A percentile compares a stretch with the other conserved stretches of the same genome.
Evolutionary conservation across 495 filamentous ascomycete species (phyloP).

Genomic region (Neurospora pannonica): DNA sequence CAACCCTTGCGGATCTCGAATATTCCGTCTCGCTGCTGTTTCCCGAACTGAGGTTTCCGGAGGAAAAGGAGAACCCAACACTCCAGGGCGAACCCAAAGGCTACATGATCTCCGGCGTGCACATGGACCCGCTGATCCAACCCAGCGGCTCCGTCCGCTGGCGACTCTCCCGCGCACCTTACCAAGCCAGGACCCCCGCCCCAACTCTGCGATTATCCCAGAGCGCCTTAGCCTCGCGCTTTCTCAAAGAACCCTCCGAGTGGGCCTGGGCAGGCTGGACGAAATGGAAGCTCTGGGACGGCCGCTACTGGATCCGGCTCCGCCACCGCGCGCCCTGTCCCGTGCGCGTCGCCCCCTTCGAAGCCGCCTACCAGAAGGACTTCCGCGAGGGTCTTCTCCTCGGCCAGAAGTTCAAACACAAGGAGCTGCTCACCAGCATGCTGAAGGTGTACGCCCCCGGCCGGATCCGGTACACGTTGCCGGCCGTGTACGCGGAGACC

Average conservation of each 20-base stretch:
- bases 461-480: conserved; percentile 44
- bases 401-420: conserved; percentile 11
- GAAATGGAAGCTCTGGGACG: conserved; percentile 61
- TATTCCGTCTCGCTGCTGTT: conserved; percentile 29
- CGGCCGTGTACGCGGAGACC: conserved; percentile 32
- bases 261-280: conserved; percentile 18
- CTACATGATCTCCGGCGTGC: conserved; percentile 47
- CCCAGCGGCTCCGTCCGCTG: conserved; percentile 17
- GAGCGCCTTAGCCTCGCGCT: conserved; percentile 1
- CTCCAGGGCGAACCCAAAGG: conserved; percentile 22
- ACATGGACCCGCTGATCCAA: conserved; percentile 38
- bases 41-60: conserved; percentile 13
- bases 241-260: not conserved
- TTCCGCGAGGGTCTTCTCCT: conserved; percentile 33
- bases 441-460: conserved; percentile 39
- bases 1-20: conserved; percentile 19
- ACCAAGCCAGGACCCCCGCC: conserved; percentile 16
- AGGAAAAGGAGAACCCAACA: not conserved
- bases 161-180: conserved; percentile 33
- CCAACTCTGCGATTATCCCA: conserved; percentile 9
- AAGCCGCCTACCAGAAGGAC: conserved; percentile 34
- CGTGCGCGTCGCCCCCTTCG: conserved; percentile 43
- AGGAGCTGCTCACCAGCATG: conserved; percentile 14
- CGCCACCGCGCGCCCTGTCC: conserved; percentile 25
- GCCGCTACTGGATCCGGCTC: conserved; percentile 72